phyloP scores from a whole-genome alignment of 176 grass and related monocot species.

The Chloris gayana region DNA sequence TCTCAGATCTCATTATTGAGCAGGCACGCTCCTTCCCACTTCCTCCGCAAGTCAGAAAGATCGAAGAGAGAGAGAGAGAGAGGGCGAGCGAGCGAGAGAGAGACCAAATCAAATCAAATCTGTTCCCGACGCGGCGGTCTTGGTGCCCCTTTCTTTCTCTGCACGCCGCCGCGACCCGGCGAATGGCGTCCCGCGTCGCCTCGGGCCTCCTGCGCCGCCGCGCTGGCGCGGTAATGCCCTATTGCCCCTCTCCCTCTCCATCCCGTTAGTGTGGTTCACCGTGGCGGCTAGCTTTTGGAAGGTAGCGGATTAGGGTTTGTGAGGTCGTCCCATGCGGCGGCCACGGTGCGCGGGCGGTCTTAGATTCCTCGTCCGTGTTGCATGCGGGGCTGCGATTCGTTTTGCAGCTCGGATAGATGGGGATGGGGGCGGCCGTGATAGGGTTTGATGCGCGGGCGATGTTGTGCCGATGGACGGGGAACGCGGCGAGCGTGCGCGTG shows the following conservation, averaged over 20 bases:
- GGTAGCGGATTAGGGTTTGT: slow-evolving; percentile 8
- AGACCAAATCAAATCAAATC: slow-evolving; percentile 13
- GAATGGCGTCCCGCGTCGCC: slow-evolving; percentile 74
- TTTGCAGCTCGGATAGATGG: not conserved
- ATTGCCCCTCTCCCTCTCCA: too few species aligned
- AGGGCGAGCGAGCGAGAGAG: too few species aligned
- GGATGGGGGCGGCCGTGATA: not conserved
- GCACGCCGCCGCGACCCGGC: slow-evolving; percentile 27
- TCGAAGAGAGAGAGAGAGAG: not conserved
- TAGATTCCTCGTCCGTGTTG: too few species aligned
- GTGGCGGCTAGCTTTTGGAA: not conserved
- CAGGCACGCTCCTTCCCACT: not conserved
- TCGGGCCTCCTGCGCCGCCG: slow-evolving; percentile 62
- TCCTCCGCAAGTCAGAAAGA: slow-evolving; percentile 4
- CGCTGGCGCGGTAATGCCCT: slow-evolving; percentile 42
- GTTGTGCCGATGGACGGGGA: not conserved
- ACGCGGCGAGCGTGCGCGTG: not conserved
- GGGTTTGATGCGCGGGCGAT: not conserved
- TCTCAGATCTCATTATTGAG: not conserved
- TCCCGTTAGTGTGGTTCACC: not conserved
- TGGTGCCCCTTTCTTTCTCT: not conserved
- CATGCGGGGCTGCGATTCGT: not conserved
- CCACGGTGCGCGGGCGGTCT: not conserved
- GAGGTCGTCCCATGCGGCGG: not conserved
- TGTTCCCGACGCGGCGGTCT: not conserved